Percentiles rank a stretch among this genome's conserved stretches.
phyloP scores from a whole-genome alignment of 2,329 filamentous ascomycete genomes.

The Berkeleyomyces rouxiae region DNA sequence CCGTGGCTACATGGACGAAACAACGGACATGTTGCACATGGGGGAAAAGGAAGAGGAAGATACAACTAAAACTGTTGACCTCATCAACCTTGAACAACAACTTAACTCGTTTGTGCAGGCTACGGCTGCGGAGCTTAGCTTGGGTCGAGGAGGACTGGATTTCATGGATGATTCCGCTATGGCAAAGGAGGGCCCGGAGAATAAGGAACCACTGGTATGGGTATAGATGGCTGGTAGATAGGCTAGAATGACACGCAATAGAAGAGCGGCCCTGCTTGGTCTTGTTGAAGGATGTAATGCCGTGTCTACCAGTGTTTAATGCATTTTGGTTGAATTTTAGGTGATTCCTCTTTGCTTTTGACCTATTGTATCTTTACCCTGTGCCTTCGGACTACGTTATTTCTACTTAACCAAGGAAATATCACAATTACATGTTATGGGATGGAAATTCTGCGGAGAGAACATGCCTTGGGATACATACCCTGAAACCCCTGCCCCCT shows the following conservation, averaged over 20 bases:
- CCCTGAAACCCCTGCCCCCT: too few relatives aligned
- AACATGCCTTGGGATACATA: too few relatives aligned
- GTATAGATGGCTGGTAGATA: background rate
- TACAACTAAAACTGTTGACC: slow-evolving; percentile 43
- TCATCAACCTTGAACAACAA: slow-evolving; percentile 55
- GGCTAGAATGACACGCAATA: background rate
- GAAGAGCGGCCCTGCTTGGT: too few relatives aligned
- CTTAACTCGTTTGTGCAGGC: slow-evolving; percentile 52
- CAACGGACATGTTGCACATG: slow-evolving; percentile 68
- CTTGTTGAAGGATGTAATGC: too few relatives aligned
- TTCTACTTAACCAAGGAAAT: too few relatives aligned
- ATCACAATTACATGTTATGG: too few relatives aligned
- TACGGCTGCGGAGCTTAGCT: slow-evolving; percentile 60
- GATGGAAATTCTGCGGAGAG: too few relatives aligned
- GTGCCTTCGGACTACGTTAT: too few relatives aligned
- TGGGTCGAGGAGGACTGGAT: background rate
- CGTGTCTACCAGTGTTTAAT: too few relatives aligned
- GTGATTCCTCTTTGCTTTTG: too few relatives aligned
- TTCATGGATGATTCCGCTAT: background rate
- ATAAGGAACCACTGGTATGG: background rate
- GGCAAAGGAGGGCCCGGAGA: background rate
- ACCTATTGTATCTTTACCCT: too few relatives aligned
- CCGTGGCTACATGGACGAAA: slow-evolving; percentile 75
- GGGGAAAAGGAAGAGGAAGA: slow-evolving; percentile 56
- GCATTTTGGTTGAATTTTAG: too few relatives aligned